A percentile compares a stretch with the other conserved stretches of the same genome.
Conservation (phyloP, 2,329 filamentous ascomycete species). For the Huntiella decipiens region DNA sequence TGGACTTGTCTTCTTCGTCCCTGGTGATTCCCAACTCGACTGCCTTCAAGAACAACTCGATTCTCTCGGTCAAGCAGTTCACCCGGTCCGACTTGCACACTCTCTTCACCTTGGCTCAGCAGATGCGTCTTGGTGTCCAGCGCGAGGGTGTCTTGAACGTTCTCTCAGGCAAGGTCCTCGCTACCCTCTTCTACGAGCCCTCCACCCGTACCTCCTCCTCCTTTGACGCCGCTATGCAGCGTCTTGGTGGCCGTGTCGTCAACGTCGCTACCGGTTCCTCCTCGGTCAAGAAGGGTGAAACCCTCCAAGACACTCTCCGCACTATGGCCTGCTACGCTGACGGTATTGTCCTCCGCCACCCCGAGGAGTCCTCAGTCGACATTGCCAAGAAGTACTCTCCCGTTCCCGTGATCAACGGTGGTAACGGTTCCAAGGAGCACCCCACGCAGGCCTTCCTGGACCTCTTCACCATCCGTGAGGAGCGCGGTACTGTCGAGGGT, state of each 20-base stretch:
- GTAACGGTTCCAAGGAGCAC: conserved; percentile 89
- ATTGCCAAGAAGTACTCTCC: conserved; percentile 72
- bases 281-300: conserved; percentile 86
- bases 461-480: conserved; percentile 94
- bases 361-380: conserved; percentile 60
- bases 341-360: conserved; percentile 88
- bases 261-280: conserved; percentile 67
- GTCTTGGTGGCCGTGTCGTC: conserved; percentile 74
- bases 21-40: conserved; percentile 22
- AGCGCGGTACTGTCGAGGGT: conserved; percentile 85
- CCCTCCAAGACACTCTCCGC: conserved; percentile 78
- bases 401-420: conserved; percentile 90
- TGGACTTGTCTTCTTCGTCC: conserved; percentile 6
- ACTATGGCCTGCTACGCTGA: conserved; percentile 90
- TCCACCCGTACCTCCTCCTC: conserved; percentile 90
- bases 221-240: conserved; percentile 97
- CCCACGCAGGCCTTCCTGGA: conserved; percentile 95
- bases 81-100: conserved; percentile 72
- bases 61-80: conserved; percentile 85
- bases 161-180: conserved; percentile 68
- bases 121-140: conserved; percentile 92
- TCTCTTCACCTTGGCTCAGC: conserved; percentile 89
- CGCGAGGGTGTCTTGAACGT: conserved; percentile 76
- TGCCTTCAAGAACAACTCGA: conserved; percentile 73
- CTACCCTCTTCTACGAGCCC: conserved; percentile 93